Evolutionary conservation across 768 basidiomycete species (phyloP), one percentile per base, ranked within the genome.

Genomic region (Lentinula detonsa): DNA sequence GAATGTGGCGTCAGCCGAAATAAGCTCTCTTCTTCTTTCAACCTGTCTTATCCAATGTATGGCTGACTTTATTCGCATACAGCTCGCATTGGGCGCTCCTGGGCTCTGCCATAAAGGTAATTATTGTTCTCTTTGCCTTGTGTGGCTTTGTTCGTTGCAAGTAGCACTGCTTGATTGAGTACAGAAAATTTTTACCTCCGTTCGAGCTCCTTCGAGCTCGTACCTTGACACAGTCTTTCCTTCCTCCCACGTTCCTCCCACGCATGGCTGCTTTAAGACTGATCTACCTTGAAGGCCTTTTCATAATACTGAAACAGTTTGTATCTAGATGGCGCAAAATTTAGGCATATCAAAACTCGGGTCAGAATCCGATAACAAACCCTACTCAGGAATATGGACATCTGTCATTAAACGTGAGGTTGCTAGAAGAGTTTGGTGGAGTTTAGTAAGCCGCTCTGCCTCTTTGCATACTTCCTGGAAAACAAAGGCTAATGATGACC

Each of bases 51-150:
- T 23, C 5, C 40, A 48, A 48, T 23, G n/a, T 48, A n/a, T 48
- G 46, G 11, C 11, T n/a, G 28, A 16, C 35, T 23, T 48, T 7
- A 10, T 23, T 35, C 28, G 8, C 42, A 31, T 58, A 11, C 43
- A 70, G 69, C 53, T 63, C 66, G 18, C 67, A 69, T 51, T 70
- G 68, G 69, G 69, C 68, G 9, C 49, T 69, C 10, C 53, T 66
- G 43, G 69, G 69, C 8, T 59, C 67, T n/a, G 68, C 69, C 33
- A 70, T 70, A 62, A 70, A 70, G 63, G 69, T 69, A 9, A 15
- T 59, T 39, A 13, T 9, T 48, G 46, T 28, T 48, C 8, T 23
- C 16, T 48, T 48, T 23, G 8, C 11, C 21, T 23, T 48, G 6
- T 13, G 8, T 18, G 46, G 46, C 21, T 48, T 28, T n/a, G 10